Evolutionary conservation across 2,329 filamentous ascomycete genomes (phyloP).

Genomic region (Stagonosporopsis tanaceti): DNA sequence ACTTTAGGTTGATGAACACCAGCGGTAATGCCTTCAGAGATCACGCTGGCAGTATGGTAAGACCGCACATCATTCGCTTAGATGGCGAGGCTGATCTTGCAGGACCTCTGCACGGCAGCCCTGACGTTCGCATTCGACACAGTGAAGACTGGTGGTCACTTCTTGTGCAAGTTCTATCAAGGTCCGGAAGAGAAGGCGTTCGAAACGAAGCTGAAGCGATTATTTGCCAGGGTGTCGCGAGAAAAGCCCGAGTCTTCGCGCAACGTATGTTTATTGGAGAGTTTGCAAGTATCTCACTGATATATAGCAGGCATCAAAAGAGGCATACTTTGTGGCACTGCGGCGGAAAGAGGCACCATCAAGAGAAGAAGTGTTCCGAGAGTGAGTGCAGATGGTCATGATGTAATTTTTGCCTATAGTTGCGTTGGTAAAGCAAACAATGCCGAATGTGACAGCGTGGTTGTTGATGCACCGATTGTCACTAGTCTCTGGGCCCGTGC

Average conservation of each 20-base stretch:
- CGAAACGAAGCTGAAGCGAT: constrained; percentile 74
- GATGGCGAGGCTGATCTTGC: constrained; percentile 13
- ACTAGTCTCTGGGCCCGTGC: constrained; percentile 8
- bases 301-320: constrained; percentile 73
- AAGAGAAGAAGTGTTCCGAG: constrained; percentile 56
- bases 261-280: constrained; percentile 62
- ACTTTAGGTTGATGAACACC: constrained; percentile 99
- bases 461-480: background rate
- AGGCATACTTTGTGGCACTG: constrained; percentile 85
- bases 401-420: background rate
- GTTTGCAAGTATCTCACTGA: constrained; percentile 14
- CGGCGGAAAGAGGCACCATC: constrained; percentile 66
- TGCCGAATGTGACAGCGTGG: background rate
- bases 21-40: constrained; percentile 87
- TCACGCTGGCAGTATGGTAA: constrained; percentile 93
- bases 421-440: background rate
- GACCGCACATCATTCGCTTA: constrained; percentile 33
- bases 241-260: constrained; percentile 94
- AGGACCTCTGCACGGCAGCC: constrained; percentile 92
- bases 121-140: constrained; percentile 86
- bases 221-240: constrained; percentile 82
- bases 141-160: constrained; percentile 81
- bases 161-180: constrained; percentile 98
- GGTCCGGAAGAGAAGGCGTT: constrained; percentile 84
- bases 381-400: constrained; percentile 20